phyloP scores from a whole-genome alignment of 139 green algal species.

The Trebouxia sp. region DNA sequence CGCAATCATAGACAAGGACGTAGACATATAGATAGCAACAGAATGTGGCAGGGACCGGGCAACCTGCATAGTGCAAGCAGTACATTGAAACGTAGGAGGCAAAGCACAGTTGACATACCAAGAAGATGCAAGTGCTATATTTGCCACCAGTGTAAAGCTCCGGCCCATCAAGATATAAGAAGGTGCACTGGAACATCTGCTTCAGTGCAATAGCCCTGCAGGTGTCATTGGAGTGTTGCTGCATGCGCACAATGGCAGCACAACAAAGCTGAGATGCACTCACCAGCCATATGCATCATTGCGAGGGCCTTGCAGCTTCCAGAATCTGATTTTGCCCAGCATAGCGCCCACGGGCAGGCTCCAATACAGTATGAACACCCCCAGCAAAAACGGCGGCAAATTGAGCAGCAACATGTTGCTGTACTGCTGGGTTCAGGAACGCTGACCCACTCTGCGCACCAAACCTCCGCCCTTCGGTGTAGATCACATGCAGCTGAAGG shows the following conservation, averaged over 20 bases:
- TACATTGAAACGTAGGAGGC: no score
- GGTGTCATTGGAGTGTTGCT: background rate
- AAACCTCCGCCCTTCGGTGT: no score
- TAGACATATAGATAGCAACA: no score
- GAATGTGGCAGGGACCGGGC: no score
- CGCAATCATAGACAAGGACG: no score
- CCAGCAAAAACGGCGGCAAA: constrained; percentile 50
- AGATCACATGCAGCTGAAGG: no score
- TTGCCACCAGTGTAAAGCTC: constrained; percentile 50
- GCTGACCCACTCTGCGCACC: no score
- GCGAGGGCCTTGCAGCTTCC: constrained; percentile 47
- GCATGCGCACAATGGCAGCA: background rate
- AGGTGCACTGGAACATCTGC: constrained; percentile 42
- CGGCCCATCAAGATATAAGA: constrained; percentile 41
- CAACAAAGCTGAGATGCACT: background rate
- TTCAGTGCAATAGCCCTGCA: constrained; percentile 53
- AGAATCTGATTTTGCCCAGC: constrained; percentile 49
- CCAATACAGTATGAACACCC: constrained; percentile 66
- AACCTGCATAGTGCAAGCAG: no score
- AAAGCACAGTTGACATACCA: constrained; percentile 58
- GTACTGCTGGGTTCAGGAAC: background rate
- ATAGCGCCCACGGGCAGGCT: constrained; percentile 49
- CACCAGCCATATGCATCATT: constrained; percentile 71
- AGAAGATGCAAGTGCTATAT: constrained; percentile 53
- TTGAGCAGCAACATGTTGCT: constrained; percentile 34